These are phyloP conservation scores for Rhytidiadelphus loreus DNA, from an alignment of 225 moss, liverwort and hornwort species.

Conservation along the genomic window DNA sequence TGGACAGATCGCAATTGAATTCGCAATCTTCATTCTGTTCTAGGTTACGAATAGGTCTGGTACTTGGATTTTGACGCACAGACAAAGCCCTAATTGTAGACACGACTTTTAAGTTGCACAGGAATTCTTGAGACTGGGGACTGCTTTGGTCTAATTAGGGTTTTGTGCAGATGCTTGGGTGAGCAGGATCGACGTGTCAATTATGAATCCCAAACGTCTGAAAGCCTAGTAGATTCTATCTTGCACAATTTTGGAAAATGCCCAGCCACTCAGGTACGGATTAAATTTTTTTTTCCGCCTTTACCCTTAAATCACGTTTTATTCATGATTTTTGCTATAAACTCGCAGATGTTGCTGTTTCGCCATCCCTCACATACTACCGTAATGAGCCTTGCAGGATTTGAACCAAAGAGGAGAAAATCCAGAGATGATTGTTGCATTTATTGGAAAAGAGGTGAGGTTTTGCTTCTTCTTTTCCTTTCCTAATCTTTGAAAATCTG, in stretches of 20 bases:
- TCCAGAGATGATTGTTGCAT: not conserved
- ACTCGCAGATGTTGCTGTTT: not conserved
- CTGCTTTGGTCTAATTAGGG: not conserved
- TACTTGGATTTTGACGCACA: not conserved
- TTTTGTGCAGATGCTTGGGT: not conserved
- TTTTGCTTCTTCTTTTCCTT: not conserved
- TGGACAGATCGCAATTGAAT: not conserved
- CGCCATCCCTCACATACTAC: not conserved
- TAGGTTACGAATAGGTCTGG: not conserved
- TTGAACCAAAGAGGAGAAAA: not conserved
- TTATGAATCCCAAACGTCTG: not conserved
- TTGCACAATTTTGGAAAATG: not conserved
- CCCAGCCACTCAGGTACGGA: not conserved
- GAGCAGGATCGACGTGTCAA: not conserved
- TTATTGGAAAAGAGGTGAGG: not conserved
- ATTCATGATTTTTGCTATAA: not conserved
- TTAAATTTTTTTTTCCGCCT: not conserved
- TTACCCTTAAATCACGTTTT: not conserved
- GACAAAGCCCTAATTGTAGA: not conserved
- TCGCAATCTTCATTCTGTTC: not conserved
- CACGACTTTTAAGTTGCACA: not conserved
- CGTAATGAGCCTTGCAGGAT: not conserved
- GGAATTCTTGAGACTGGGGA: not conserved
- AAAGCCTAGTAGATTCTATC: not conserved
- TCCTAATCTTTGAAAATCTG: not conserved